Conservation (phyloP, 2,329 filamentous ascomycete species). For the Blastomyces silverae region DNA sequence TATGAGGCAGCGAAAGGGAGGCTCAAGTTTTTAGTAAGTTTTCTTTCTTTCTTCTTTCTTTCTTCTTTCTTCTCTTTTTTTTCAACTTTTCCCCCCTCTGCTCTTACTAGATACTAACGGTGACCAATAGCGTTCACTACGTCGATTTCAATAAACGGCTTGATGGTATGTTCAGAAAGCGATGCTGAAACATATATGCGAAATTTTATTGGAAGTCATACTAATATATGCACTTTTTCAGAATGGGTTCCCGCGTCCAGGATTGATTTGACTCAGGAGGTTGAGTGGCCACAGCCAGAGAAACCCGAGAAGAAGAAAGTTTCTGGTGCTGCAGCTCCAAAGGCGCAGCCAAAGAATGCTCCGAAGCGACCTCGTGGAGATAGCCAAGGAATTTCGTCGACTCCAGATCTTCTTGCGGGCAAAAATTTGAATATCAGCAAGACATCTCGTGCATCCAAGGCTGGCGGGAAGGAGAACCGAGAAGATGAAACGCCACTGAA, state of each 20-base stretch:
- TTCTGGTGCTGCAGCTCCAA: conserved; percentile 43
- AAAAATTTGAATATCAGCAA: conserved; percentile 45
- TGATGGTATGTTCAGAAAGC: conserved; percentile 41
- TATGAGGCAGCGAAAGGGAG: conserved; percentile 81
- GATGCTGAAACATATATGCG: background rate
- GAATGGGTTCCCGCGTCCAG: conserved; percentile 83
- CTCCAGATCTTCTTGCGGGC: conserved; percentile 47
- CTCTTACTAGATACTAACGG: background rate
- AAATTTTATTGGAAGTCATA: conserved; percentile 6
- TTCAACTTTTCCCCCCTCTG: too few relatives aligned
- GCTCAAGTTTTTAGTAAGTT: conserved; percentile 69
- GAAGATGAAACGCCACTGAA: conserved; percentile 38
- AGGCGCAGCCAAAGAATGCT: conserved; percentile 52
- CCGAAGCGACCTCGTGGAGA: conserved; percentile 48
- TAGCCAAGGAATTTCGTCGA: conserved; percentile 51
- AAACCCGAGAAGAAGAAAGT: conserved; percentile 84
- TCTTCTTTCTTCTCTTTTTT: too few relatives aligned
- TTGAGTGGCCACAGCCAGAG: conserved; percentile 92
- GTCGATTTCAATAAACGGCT: conserved; percentile 94
- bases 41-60: conserved; percentile 7
- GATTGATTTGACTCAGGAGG: conserved; percentile 81
- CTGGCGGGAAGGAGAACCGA: conserved; percentile 56
- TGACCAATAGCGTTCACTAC: conserved; percentile 64
- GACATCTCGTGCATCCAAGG: conserved; percentile 47
- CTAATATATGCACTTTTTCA: conserved; percentile 42